Base-by-base conservation (phyloP, 352 stramenopile species). In the Pythium plurisporium region DNA sequence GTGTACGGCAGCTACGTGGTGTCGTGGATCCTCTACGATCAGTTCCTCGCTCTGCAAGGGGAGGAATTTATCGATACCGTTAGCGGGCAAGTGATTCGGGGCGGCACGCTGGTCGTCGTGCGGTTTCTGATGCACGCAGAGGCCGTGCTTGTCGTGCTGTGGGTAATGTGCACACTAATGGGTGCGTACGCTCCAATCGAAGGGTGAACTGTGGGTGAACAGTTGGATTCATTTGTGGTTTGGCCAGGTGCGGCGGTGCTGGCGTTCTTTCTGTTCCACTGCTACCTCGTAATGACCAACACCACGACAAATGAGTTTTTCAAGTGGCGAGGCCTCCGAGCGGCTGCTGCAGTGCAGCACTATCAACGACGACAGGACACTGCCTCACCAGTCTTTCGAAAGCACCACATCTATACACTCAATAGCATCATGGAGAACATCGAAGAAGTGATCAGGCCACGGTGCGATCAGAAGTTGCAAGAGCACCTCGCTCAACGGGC, bases 231-330 rank as follows among this genome's bases (percentile, higher is more conserved):
- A n/a, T n/a, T n/a, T n/a, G n/a, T n/a, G n/a, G n/a, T n/a, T n/a
- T n/a, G n/a, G n/a, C n/a, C n/a, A 82, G 73, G 73, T 5, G 49
- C 74, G 5, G 74, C 62, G 3, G 59, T 87, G 5, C 17, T 79
- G 3, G 53, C 55, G 15, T 88, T 91, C 59, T 69, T 63, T 31
- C 43, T 47, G 17, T 90, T 87, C 49, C 77, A 88, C 25, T 64
- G 70, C 46, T 82, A 76, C 26, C 55, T 90, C 27, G 70, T 85
- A 15, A 65, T 62, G 23, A 69, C 23, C 27, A 88, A 90, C 59
- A 55, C 59, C 20, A 91, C 80, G 9, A 91, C 80, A 2, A 90
- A 88, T 57, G 80, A 88, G 48, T 88, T 88, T 37, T 87, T 87
- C 67, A 90, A 88, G 54, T 63, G 69, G n/a, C 61, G 69, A 30